Evolutionary conservation across 2,329 filamentous ascomycete species (phyloP).

Genomic region (Pseudocercospora vitis): DNA sequence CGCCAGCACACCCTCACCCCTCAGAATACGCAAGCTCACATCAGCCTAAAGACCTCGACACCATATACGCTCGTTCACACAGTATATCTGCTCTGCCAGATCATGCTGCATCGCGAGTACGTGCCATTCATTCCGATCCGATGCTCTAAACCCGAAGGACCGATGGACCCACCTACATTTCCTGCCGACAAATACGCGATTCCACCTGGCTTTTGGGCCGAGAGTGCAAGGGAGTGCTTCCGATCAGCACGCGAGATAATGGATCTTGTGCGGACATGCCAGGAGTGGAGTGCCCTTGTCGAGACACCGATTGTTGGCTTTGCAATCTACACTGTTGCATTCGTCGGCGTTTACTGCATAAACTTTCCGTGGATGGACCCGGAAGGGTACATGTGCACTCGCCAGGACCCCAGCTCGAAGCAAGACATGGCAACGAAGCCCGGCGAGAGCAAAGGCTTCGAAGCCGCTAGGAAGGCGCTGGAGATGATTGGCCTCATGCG

Average conservation of each 20-base stretch:
- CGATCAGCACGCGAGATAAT: conserved; percentile 63
- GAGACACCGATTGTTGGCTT: conserved; percentile 69
- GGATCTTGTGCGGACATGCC: conserved; percentile 63
- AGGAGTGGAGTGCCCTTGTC: conserved; percentile 60
- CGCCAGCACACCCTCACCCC: conserved; percentile 58
- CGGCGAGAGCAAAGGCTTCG: conserved; percentile 37
- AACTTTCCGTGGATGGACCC: conserved; percentile 70
- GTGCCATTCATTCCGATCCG: conserved; percentile 64
- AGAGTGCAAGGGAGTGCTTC: conserved; percentile 63
- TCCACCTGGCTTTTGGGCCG: conserved; percentile 61
- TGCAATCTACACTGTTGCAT: conserved; percentile 65
- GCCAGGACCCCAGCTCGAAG: conserved; percentile 13
- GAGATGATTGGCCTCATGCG: conserved; percentile 56
- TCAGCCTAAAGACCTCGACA: conserved; percentile 62
- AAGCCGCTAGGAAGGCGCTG: conserved; percentile 52
- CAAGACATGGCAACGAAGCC: conserved; percentile 13
- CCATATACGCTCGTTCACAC: conserved; percentile 68
- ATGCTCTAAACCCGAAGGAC: conserved; percentile 53
- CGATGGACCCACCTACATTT: conserved; percentile 60
- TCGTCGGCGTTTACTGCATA: conserved; percentile 63
- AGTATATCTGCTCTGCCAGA: conserved; percentile 63
- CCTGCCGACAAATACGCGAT: conserved; percentile 48
- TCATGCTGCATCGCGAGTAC: conserved; percentile 69
- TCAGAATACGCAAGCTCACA: conserved; percentile 65
- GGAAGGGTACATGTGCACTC: conserved; percentile 52